Evolutionary conservation across 148 eudicot genomes (phyloP), one percentile per base, ranked within the genome.

Genomic region (Arbutus unedo): DNA sequence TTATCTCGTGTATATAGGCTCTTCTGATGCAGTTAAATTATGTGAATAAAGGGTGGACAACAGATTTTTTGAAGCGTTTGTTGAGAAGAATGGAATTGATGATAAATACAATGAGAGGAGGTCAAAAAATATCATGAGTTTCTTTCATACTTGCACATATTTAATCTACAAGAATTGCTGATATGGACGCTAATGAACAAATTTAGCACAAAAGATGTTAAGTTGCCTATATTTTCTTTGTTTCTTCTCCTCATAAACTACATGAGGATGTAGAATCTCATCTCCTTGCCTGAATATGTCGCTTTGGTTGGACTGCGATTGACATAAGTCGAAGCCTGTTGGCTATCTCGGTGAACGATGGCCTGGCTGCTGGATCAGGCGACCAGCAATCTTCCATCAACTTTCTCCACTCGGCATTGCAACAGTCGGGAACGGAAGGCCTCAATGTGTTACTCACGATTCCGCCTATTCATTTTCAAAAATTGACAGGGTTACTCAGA

Each of bases 331-430:
- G 93, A 49, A 96, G 90, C 85, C 91, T 90, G 53, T 90, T 83
- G n/a, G 99, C 90, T 71, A 96, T 88, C 79, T 93, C 91, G 38
- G 95, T 89, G 89, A 96, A 96, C 0, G 98, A 90, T 41, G 99
- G 99, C 57, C 99, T 91, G 50, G 81, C 80, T 71, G 86, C 87
- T 47, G 99, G 97, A 78, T 94, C 93, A 18, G 88, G 88, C 51
- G 93, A 90, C 99, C 99, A 96, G 81, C 99, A 96, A n/a, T 94
- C 93, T 84, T 94, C 98, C 98, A 96, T 94, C 90, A 96, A 70
- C 62, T 80, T 87, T 85, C 83, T 93, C 99, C 99, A 96, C 79
- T 91, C 96, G 5, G 90, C 74, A 83, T 92, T 96, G 89, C 99
- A 96, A n/a, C 86, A 82, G 21, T 90, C 93, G 0, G 99, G 98